Base-by-base conservation (phyloP, 2,329 filamentous ascomycete genomes). In the Pseudogymnoascus sp. region DNA sequence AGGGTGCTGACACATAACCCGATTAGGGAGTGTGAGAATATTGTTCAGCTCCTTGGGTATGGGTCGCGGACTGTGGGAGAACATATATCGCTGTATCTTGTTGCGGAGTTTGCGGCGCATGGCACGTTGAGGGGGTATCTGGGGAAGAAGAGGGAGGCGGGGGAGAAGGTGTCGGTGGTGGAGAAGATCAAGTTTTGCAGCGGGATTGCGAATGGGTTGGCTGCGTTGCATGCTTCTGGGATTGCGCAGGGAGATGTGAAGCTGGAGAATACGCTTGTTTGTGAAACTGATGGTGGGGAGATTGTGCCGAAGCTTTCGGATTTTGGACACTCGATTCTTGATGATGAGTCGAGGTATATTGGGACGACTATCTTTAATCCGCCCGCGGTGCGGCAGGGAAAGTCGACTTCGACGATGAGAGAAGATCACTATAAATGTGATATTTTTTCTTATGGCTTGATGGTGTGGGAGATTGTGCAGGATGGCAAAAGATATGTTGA, bases 381-480 rank as follows among this genome's bases (percentile, higher is more conserved):
- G 23, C 34, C 59, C n/a, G 59, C 12, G 2, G 8, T 31, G 11
- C 25, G 46, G n/a, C 46, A 18, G 4, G 46, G 46, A 12, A 56
- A 56, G 10, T 31, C 6, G 8, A 42, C 23, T 16, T 60, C 59
- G 16, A 37, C 16, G 16, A 2, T 42, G 16, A 56, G 46, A 18
- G 46, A 37, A 11, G 59, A 60, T 42, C 59, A 38, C 6, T 60
- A 42, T 10, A 60, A 60, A 28, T 42, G 59, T 28, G 59, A 60
- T 8, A 42, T 60, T 6, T 60, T 60, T 60, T 60, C 59, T 1
- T 60, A 60, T 42, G 59, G 59, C 7, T 28, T 60, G 59, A 60
- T 60, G 34, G 59, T 60, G 5, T 60, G 59, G 59, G 59, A 60
- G 16, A 60, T 42, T 21, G 16, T 60, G 8, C 34, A 38, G 18